Percentiles rank a stretch among this genome's conserved stretches.
Evolutionary conservation across 2,329 filamentous ascomycete genomes (phyloP).

Genomic region (Botrytis fabae): DNA sequence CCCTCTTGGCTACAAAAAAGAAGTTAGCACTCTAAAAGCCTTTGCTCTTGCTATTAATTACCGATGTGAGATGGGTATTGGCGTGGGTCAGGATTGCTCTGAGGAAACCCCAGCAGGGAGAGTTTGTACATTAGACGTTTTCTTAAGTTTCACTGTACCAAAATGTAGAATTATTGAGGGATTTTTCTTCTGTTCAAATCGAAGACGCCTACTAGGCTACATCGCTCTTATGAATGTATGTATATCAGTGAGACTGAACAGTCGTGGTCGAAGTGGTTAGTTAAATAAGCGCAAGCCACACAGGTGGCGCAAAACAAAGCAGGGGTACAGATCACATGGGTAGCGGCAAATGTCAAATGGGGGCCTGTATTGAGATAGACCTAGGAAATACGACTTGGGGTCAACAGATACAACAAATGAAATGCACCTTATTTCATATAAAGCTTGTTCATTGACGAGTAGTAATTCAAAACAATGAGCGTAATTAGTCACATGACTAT

Average conservation of each 20-base stretch:
- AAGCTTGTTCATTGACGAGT: background rate
- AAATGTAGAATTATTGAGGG: background rate
- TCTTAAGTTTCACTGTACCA: background rate
- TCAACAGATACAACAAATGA: background rate
- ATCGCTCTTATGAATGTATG: background rate
- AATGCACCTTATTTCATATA: background rate
- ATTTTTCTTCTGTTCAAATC: background rate
- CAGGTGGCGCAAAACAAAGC: background rate
- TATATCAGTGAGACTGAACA: background rate
- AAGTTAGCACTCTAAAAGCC: background rate
- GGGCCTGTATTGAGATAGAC: background rate
- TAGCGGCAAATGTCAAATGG: background rate
- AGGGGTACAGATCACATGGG: background rate
- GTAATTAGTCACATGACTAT: background rate
- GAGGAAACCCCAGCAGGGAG: background rate
- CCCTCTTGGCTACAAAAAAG: background rate
- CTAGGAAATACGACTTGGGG: background rate
- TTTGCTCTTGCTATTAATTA: background rate
- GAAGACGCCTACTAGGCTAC: background rate
- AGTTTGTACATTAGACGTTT: background rate
- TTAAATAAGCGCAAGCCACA: background rate
- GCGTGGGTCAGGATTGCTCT: background rate
- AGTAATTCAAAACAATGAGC: conserved; percentile 23
- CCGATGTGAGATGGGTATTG: background rate
- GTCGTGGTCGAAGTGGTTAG: background rate